A percentile compares a stretch with the other conserved stretches of the same genome.
phyloP scores from a whole-genome alignment of 306 rosid species.

The Quercus ilex region DNA sequence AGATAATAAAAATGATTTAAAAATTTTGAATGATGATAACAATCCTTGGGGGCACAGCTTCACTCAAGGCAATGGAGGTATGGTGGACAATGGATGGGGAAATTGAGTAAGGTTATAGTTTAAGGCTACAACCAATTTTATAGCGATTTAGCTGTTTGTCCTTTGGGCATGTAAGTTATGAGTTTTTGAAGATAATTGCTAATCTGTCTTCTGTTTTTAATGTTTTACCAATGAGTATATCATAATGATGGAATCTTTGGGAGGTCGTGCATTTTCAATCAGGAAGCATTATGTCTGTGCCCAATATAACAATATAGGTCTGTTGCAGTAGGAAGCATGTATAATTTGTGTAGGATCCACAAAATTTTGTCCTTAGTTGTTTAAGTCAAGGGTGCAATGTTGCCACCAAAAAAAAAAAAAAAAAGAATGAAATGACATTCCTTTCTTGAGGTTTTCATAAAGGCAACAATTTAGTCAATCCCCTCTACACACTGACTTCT shows the following conservation, averaged over 20 bases:
- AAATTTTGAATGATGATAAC: conserved; percentile 19
- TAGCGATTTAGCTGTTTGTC: conserved; percentile 75
- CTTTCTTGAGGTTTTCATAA: too few relatives aligned
- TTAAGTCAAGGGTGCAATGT: neutral
- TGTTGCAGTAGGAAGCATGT: neutral
- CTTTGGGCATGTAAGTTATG: conserved; percentile 69
- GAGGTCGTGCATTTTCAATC: neutral
- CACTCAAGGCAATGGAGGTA: conserved; percentile 28
- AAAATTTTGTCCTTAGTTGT: neutral
- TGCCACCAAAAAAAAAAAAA: neutral
- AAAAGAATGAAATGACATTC: too few relatives aligned
- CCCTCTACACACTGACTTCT: too few relatives aligned
- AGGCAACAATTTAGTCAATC: too few relatives aligned
- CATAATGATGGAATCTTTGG: neutral
- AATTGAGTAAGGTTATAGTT: neutral
- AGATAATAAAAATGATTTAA: conserved; percentile 12
- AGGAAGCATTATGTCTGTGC: neutral
- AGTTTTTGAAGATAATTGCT: neutral
- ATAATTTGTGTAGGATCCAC: neutral
- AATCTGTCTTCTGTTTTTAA: neutral
- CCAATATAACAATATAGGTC: neutral
- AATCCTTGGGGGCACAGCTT: conserved; percentile 49
- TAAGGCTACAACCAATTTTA: too few relatives aligned
- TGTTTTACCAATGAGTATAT: neutral
- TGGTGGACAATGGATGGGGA: conserved; percentile 39